phyloP scores from a whole-genome alignment of 1,139 yeast genomes.

The Wickerhamomyces sp. region DNA sequence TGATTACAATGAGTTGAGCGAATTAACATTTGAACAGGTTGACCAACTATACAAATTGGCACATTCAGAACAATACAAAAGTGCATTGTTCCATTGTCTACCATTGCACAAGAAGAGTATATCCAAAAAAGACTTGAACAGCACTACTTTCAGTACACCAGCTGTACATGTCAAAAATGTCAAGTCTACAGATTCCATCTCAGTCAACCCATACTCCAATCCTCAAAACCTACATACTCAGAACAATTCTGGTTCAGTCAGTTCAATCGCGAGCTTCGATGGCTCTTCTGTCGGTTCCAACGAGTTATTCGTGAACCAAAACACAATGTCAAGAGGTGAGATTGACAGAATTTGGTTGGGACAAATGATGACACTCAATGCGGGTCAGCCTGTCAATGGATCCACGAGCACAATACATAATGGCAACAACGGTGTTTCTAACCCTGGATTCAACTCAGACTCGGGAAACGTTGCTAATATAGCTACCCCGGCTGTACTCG shows the following conservation, averaged over 20 bases:
- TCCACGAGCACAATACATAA: neutral
- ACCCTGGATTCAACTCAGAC: neutral
- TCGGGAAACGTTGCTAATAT: too few species aligned
- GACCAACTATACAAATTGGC: slow-evolving; percentile 9
- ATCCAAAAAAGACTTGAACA: neutral
- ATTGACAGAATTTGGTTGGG: slow-evolving; percentile 22
- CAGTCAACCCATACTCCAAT: too few species aligned
- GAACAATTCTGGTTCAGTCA: too few species aligned
- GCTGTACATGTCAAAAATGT: too few species aligned
- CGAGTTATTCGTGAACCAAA: slow-evolving; percentile 16
- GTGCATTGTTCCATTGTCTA: slow-evolving; percentile 9
- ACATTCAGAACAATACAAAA: slow-evolving; percentile 13
- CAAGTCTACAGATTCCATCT: too few species aligned
- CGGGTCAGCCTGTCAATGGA: neutral
- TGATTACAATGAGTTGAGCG: slow-evolving; percentile 12
- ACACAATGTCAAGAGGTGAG: slow-evolving; percentile 14
- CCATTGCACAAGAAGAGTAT: slow-evolving; percentile 7
- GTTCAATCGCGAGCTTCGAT: too few species aligned
- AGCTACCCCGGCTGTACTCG: too few species aligned
- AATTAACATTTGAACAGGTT: slow-evolving; percentile 10
- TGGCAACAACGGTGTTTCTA: neutral
- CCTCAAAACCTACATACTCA: too few species aligned
- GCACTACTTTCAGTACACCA: too few species aligned
- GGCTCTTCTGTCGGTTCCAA: slow-evolving; percentile 3
- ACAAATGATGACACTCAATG: slow-evolving; percentile 13